Evolutionary conservation across 2,329 filamentous ascomycete species (phyloP).

Genomic region (Pseudogymnoascus sp.): DNA sequence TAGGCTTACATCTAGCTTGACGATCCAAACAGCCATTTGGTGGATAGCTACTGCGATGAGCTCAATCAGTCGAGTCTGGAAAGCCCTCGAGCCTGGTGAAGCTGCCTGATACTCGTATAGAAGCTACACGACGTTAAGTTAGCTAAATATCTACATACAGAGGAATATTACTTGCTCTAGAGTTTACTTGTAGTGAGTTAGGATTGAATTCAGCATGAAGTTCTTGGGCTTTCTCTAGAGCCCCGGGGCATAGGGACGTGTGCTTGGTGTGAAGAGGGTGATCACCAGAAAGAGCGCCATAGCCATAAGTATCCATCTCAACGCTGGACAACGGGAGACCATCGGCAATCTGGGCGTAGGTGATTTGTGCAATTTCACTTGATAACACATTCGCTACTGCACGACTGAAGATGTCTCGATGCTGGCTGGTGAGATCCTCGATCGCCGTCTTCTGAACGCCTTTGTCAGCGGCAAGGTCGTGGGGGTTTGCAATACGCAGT

Average conservation of each 20-base stretch:
- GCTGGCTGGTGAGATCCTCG: neutral
- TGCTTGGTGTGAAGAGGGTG: conserved; percentile 18
- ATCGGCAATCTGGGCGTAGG: conserved; percentile 21
- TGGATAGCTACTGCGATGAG: conserved; percentile 26
- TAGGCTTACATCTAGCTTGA: conserved; percentile 16
- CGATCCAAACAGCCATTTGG: conserved; percentile 25
- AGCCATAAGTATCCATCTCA: conserved; percentile 1
- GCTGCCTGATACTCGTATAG: conserved; percentile 23
- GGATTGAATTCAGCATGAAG: conserved; percentile 5
- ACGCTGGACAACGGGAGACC: conserved; percentile 15
- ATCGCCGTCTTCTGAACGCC: neutral
- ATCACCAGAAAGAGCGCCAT: neutral
- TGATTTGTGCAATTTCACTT: conserved; percentile 14
- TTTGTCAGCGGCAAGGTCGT: neutral
- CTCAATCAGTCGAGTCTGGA: conserved; percentile 28
- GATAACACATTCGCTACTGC: conserved; percentile 15
- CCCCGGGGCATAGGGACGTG: conserved; percentile 17
- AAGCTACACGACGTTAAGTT: conserved; percentile 17
- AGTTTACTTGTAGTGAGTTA: neutral
- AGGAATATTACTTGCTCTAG: neutral
- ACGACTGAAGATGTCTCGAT: conserved; percentile 12
- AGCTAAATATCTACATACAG: neutral
- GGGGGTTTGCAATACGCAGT: neutral
- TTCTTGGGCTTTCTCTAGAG: conserved; percentile 9
- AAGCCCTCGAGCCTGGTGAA: conserved; percentile 14